A percentile compares a stretch with the other conserved stretches of the same genome.
These are phyloP conservation scores for Venustampulla echinocandica DNA, from an alignment of 495 filamentous ascomycete species.

Conservation along the genomic window DNA sequence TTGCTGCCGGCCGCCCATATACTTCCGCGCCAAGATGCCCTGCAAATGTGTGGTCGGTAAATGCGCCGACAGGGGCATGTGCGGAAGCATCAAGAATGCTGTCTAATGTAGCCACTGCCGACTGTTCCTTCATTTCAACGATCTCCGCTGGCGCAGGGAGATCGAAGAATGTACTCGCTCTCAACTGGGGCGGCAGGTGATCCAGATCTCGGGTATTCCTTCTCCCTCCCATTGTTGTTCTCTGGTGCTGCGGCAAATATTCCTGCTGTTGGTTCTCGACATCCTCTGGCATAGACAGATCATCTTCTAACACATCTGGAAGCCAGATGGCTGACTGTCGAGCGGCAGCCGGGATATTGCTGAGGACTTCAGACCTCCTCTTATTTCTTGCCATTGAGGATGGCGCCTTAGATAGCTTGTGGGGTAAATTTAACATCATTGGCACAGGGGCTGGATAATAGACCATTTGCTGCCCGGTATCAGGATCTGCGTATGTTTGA, in stretches of 20 bases:
- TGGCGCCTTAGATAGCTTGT: conserved; percentile 70
- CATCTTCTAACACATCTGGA: conserved; percentile 22
- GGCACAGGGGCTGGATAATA: conserved; percentile 95
- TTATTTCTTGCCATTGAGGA: conserved; percentile 50
- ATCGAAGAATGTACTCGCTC: conserved; percentile 88
- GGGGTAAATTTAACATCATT: conserved; percentile 84
- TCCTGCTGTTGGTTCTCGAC: conserved; percentile 13
- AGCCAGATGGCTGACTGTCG: conserved; percentile 22
- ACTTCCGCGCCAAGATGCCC: conserved; percentile 62
- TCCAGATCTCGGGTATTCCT: conserved; percentile 19
- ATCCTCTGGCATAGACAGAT: conserved; percentile 4
- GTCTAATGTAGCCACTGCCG: conserved; percentile 82
- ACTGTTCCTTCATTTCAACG: conserved; percentile 65
- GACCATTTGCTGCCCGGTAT: conserved; percentile 67
- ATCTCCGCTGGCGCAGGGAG: conserved; percentile 44
- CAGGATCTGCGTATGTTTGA: conserved; percentile 54
- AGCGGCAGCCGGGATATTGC: conserved; percentile 35
- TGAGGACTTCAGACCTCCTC: conserved; percentile 56
- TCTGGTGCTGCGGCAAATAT: conserved; percentile 23
- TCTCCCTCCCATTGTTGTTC: conserved; percentile 24
- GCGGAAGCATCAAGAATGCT: conserved; percentile 93
- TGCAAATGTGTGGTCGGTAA: conserved; percentile 84
- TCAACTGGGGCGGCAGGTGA: conserved; percentile 72
- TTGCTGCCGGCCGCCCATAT: conserved; percentile 34
- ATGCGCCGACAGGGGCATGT: conserved; percentile 83